Conservation (phyloP, 805 yeast genomes). For the Starmerella powellii region DNA sequence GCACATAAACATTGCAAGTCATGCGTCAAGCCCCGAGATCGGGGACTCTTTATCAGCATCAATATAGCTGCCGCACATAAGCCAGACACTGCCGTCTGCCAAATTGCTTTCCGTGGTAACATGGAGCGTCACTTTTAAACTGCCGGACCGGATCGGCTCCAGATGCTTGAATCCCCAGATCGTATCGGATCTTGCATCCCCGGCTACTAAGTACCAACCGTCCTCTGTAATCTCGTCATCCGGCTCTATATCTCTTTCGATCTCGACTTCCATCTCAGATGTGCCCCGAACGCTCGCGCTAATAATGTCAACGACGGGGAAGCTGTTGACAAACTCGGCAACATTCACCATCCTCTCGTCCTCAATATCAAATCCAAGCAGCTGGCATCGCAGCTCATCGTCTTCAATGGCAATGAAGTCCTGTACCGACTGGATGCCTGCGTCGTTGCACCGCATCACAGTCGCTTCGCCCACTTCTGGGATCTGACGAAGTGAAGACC, state of each 20-base stretch:
- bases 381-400: conserved; percentile 43
- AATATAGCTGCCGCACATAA: conserved; percentile 81
- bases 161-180: conserved; percentile 64
- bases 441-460: conserved; percentile 38
- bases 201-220: conserved; percentile 75
- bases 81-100: conserved; percentile 56
- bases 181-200: conserved; percentile 48
- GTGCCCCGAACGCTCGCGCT: conserved; percentile 34
- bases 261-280: conserved; percentile 33
- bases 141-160: conserved; percentile 22
- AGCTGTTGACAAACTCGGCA: conserved; percentile 79
- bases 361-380: conserved; percentile 43
- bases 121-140: conserved; percentile 37
- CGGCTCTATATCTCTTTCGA: conserved; percentile 34
- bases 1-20: no score
- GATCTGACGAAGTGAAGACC: conserved; percentile 65
- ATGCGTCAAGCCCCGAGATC: no score
- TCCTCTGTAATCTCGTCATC: conserved; percentile 1
- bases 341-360: conserved; percentile 41
- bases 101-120: conserved; percentile 30
- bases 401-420: conserved; percentile 71
- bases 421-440: conserved; percentile 54
- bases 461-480: conserved; percentile 54
- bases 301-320: conserved; percentile 69
- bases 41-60: conserved; percentile 80